Evolutionary conservation across 2,329 filamentous ascomycete genomes (phyloP), one percentile per base, ranked within the genome.

Genomic region (Aspergillus brasiliensis): DNA sequence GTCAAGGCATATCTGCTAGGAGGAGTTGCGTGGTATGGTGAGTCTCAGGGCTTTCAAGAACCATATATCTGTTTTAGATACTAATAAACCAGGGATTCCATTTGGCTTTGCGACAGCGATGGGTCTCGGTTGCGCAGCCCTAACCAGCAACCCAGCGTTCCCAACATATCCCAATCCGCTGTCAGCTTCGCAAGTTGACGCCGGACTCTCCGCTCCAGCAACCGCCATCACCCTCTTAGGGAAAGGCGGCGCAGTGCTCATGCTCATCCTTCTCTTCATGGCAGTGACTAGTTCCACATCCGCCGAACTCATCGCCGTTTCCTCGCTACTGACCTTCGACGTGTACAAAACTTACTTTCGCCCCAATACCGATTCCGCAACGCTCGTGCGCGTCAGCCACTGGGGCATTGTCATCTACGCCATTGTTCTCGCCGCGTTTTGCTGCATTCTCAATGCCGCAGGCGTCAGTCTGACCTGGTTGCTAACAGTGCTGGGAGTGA

Each of bases 271-370:
- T 15, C 69, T 73, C 3, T 78, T 78, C 65, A 77, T 77, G 75
- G 75, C 75, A 2, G 71, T 75, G 6, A 78, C 76, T 1, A 82
- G 78, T 3, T 82, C 80, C 0, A 76, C 81, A 2, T 81, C 79
- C 0, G 80, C 82, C 0, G 80, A 84, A 51, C 75, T 83, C 11
- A 82, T 84, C 51, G 80, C 82, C 0, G 81, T 83, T 0, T 80
- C 78, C 0, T 82, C 81, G 0, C 81, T 84, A 49, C 77, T 84
- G 42, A 80, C 78, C 25, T 84, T 83, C 52, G 82, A 84, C 55
- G 79, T 84, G 10, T 84, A 84, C 65, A 75, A 80, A 0, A 78
- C 77, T 5, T 83, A 84, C 62, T 69, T 81, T 61, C 81, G 82
- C 56, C 74, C 73, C 0, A 60, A 60, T 0, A 80, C 82, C 0